phyloP scores from a whole-genome alignment of 2,329 filamentous ascomycete genomes.

The Alternaria longipes region DNA sequence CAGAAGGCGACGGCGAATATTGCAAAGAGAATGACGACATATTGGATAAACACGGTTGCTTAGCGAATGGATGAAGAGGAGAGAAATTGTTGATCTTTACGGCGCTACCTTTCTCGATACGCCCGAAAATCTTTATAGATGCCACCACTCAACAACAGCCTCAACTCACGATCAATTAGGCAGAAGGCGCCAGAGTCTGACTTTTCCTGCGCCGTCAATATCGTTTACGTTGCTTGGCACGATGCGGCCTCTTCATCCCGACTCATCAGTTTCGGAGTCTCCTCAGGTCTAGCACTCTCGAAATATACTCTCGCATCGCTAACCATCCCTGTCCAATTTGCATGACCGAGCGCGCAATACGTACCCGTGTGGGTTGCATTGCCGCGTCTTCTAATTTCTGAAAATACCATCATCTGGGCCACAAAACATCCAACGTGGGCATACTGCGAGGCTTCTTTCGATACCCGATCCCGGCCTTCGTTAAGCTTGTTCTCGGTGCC shows the following conservation, averaged over 20 bases:
- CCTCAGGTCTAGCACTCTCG: slow-evolving; percentile 44
- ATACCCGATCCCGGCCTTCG: slow-evolving; percentile 23
- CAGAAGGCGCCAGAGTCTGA: slow-evolving; percentile 45
- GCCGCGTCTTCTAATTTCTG: slow-evolving; percentile 29
- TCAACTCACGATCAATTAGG: slow-evolving; percentile 37
- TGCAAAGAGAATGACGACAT: slow-evolving; percentile 42
- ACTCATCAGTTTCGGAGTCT: slow-evolving; percentile 43
- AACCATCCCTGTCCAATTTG: slow-evolving; percentile 49
- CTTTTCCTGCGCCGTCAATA: slow-evolving; percentile 47
- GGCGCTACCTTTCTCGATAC: slow-evolving; percentile 29
- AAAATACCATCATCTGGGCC: slow-evolving; percentile 27
- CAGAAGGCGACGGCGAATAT: slow-evolving; percentile 37
- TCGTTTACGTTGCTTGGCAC: slow-evolving; percentile 48
- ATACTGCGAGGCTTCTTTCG: slow-evolving; percentile 22
- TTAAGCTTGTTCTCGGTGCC: slow-evolving; percentile 24
- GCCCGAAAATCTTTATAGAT: slow-evolving; percentile 49
- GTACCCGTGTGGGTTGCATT: slow-evolving; percentile 36
- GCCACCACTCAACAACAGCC: slow-evolving; percentile 29
- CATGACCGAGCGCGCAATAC: slow-evolving; percentile 39
- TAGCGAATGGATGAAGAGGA: slow-evolving; percentile 28
- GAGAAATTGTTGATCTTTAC: slow-evolving; percentile 26
- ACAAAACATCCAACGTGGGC: slow-evolving; percentile 31
- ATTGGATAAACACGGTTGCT: slow-evolving; percentile 33
- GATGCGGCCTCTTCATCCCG: slow-evolving; percentile 46
- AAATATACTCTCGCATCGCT: slow-evolving; percentile 46